Evolutionary conservation across 257 asterid genomes (phyloP), one percentile per base, ranked within the genome.

Genomic region (Salvia miltiorrhiza): DNA sequence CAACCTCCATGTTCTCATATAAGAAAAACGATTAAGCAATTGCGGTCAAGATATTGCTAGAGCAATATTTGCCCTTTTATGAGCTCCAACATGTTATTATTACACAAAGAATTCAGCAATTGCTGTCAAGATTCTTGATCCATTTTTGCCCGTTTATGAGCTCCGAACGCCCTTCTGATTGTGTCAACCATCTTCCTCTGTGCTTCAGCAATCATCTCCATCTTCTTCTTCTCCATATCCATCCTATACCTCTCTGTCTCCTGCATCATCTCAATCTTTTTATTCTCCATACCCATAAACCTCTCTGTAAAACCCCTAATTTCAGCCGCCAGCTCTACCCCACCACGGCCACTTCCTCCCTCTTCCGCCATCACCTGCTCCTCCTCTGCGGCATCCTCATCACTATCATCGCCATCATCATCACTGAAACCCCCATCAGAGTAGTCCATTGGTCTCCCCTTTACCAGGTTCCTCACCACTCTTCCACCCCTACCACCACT

Each of bases 221-320:
- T 83, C 83, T 90, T 85, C 86, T 84, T 90, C 80, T 80, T 85
- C 81, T 93, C 97, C 95, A 88, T 86, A 83, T 93, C 94, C 88
- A 85, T 85, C 19, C 90, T 52, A 20, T 37, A 71, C 80, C 83
- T 87, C 77, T 87, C 88, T 0, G 85, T 80, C 73, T 87, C 94
- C 69, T 82, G 76, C 90, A 86, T 82, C 96, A 83, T 84, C 83
- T 90, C 97, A 32, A 93, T 85, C 85, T 93, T 93, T 26, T 73
- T 79, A 70, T 75, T 79, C 92, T 93, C 98, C 86, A 90, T 82
- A 64, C 82, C 85, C 88, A 93, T 78, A 82, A 90, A 90, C 72
- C 79, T 82, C 81, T 90, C 92, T 0, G 90, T 87, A 47, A 93
- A 93, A 11, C 89, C 88, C 79, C 86, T 85, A 41, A 93, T 81